Evolutionary conservation across 192 early-diverging fungal genomes (phyloP).

Genomic region (Entomortierella beljakovae): DNA sequence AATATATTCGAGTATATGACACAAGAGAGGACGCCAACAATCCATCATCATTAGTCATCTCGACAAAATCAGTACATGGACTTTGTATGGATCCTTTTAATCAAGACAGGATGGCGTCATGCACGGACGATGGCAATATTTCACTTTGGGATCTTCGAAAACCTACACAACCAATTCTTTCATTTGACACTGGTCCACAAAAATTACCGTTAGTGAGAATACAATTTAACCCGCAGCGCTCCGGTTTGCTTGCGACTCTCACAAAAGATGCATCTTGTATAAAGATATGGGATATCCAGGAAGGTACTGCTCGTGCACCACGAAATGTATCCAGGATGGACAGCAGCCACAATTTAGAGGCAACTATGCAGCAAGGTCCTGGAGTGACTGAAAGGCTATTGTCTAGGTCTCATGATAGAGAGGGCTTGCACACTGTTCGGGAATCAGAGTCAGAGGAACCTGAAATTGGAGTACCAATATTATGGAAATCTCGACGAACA

Average conservation of each 20-base stretch:
- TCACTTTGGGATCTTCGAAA: slow-evolving; percentile 83
- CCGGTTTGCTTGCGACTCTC: slow-evolving; percentile 69
- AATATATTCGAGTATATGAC: slow-evolving; percentile 79
- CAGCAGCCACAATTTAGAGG: slow-evolving; percentile 16
- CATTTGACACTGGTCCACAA: slow-evolving; percentile 43
- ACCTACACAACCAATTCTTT: slow-evolving; percentile 62
- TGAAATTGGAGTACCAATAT: slow-evolving; percentile 55
- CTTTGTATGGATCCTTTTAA: slow-evolving; percentile 77
- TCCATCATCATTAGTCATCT: slow-evolving; percentile 63
- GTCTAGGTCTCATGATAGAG: slow-evolving; percentile 46
- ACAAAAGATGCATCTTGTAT: slow-evolving; percentile 66
- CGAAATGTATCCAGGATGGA: slow-evolving; percentile 36
- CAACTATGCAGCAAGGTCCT: slow-evolving; percentile 14
- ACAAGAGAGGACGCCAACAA: slow-evolving; percentile 63
- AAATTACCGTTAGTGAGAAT: slow-evolving; percentile 60
- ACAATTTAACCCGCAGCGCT: slow-evolving; percentile 66
- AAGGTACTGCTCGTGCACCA: slow-evolving; percentile 54
- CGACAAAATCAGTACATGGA: slow-evolving; percentile 78
- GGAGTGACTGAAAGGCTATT: slow-evolving; percentile 11
- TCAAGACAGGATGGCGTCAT: slow-evolving; percentile 75
- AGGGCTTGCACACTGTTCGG: slow-evolving; percentile 37
- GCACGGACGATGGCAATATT: slow-evolving; percentile 72
- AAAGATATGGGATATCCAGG: slow-evolving; percentile 77
- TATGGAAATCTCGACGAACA: slow-evolving; percentile 62
- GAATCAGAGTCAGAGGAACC: slow-evolving; percentile 38